phyloP scores from a whole-genome alignment of 23 red algal species.

The Cyanidium caldarium region DNA sequence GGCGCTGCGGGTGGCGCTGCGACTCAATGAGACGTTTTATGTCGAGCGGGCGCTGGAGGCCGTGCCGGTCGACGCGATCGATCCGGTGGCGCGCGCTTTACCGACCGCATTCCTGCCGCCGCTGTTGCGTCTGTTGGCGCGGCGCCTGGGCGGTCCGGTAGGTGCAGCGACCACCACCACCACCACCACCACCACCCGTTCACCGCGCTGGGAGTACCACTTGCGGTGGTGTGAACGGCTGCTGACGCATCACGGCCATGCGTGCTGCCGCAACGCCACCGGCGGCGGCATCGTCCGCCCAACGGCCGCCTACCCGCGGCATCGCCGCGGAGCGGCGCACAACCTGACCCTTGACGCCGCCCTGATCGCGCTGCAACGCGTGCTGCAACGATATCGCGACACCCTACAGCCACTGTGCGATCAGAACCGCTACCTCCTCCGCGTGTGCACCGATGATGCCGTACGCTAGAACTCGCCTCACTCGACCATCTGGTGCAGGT shows the following conservation, averaged over 20 bases:
- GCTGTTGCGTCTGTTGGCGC: neutral
- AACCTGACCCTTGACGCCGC: neutral
- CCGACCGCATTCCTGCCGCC: neutral
- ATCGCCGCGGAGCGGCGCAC: neutral
- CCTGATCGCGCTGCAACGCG: neutral
- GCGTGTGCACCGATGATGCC: neutral
- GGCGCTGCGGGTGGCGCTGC: constrained; percentile 49
- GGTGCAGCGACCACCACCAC: too few relatives aligned
- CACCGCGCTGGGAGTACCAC: neutral
- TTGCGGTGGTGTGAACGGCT: neutral
- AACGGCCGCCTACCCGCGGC: too few relatives aligned
- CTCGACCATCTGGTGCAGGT: neutral
- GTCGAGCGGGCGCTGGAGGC: constrained; percentile 30
- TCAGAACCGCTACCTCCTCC: neutral
- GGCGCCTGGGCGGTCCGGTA: neutral
- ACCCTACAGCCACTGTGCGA: neutral
- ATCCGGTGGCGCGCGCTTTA: constrained; percentile 1
- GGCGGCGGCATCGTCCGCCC: neutral
- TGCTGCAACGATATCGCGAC: neutral
- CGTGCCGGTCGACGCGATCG: constrained; percentile 25
- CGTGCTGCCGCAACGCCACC: neutral
- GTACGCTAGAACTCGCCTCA: neutral
- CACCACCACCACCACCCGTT: neutral
- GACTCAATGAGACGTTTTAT: constrained; percentile 34
- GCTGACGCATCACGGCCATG: neutral